These are phyloP conservation scores for Colletotrichum godetiae DNA, from an alignment of 2,329 filamentous ascomycete genomes.

Conservation along the genomic window DNA sequence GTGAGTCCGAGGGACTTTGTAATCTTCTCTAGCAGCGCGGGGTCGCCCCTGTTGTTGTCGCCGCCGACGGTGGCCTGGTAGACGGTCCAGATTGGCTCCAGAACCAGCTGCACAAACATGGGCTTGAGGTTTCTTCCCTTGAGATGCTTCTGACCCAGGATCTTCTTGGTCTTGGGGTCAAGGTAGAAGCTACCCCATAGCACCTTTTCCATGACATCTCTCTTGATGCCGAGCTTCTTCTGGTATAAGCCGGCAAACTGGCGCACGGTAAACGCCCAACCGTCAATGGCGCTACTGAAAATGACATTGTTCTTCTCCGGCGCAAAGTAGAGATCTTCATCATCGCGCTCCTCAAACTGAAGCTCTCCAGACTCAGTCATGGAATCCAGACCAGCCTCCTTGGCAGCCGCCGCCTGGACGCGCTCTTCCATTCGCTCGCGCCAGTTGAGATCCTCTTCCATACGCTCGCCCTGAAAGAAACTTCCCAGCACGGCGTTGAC, in stretches of 20 bases:
- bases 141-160: constrained; percentile 89
- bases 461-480: constrained; percentile 97
- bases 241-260: constrained; percentile 96
- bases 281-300: constrained; percentile 96
- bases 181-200: constrained; percentile 98
- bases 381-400: constrained; percentile 47
- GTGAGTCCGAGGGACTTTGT: constrained; percentile 89
- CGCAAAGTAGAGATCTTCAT: constrained; percentile 97
- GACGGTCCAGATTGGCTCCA: constrained; percentile 96
- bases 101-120: constrained; percentile 95
- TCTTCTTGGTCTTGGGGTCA: constrained; percentile 95
- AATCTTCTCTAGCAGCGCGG: constrained; percentile 88
- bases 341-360: constrained; percentile 89
- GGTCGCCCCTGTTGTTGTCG: constrained; percentile 85
- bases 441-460: constrained; percentile 99
- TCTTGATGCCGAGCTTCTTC: constrained; percentile 96
- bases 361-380: constrained; percentile 67
- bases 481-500: constrained; percentile 97
- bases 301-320: constrained; percentile 99
- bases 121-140: constrained; percentile 93
- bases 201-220: constrained; percentile 88
- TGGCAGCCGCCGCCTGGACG: constrained; percentile 67
- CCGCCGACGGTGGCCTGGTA: constrained; percentile 91
- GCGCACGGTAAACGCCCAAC: constrained; percentile 97
- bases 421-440: constrained; percentile 91